Percentiles rank a stretch among this genome's conserved stretches.
Evolutionary conservation across 164 flowering plant genomes (phyloP).

Genomic region (Umbellularia californica): DNA sequence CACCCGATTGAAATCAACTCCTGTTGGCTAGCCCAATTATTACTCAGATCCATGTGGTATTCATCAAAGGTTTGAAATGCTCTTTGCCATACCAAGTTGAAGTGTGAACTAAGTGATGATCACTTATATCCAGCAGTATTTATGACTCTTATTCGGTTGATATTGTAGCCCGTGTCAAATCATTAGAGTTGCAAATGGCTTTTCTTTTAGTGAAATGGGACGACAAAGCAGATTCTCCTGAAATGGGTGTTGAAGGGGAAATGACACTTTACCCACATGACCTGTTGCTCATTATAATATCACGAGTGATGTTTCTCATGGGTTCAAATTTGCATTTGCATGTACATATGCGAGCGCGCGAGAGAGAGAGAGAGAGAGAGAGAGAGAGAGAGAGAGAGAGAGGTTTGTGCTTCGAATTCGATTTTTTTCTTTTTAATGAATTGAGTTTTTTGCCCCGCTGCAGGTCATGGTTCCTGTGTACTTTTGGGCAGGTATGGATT

Average conservation of each 20-base stretch:
- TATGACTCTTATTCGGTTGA: background rate
- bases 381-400: background rate
- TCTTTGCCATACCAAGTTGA: background rate
- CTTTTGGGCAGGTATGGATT: constrained; percentile 66
- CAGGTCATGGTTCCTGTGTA: constrained; percentile 80
- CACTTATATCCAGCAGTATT: background rate
- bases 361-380: background rate
- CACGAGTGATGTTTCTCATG: too few relatives aligned
- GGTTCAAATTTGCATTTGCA: too few relatives aligned
- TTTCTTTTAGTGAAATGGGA: too few relatives aligned
- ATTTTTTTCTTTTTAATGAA: background rate
- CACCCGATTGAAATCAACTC: background rate
- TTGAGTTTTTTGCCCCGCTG: background rate
- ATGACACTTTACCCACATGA: too few relatives aligned
- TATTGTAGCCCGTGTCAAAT: background rate
- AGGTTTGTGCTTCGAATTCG: background rate
- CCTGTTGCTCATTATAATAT: too few relatives aligned
- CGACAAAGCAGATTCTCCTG: too few relatives aligned
- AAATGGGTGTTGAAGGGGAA: too few relatives aligned
- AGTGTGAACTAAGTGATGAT: background rate
- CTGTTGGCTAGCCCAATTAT: background rate
- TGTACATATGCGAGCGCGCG: too few relatives aligned
- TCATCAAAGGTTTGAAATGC: background rate
- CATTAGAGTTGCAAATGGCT: too few relatives aligned
- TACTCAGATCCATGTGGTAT: background rate